A percentile compares a stretch with the other conserved stretches of the same genome.
Conservation (phyloP, 805 yeast species). For the Millerago galiae region DNA sequence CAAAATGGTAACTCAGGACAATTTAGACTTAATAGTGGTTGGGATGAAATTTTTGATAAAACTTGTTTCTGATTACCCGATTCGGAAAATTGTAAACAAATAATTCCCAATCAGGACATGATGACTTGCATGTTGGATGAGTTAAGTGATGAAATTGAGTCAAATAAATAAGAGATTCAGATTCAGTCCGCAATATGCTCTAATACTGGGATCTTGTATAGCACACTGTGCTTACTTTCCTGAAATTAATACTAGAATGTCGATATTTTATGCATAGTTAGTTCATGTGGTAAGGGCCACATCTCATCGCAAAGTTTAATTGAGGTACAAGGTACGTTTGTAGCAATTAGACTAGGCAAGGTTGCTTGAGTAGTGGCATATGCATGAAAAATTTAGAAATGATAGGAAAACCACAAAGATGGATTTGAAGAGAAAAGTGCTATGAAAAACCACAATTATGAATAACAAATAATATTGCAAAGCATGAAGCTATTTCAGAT, state of each 20-base stretch:
- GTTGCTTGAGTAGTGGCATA: background rate
- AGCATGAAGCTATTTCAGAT: background rate
- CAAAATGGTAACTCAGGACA: background rate
- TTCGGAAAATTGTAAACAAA: slow-evolving; percentile 10
- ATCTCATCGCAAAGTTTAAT: no score
- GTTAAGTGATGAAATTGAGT: no score
- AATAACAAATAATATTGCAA: background rate
- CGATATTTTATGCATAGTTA: no score
- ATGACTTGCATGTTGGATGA: slow-evolving; percentile 4
- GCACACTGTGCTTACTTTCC: no score
- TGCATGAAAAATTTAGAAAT: no score
- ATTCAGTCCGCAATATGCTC: background rate
- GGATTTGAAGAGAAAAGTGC: background rate
- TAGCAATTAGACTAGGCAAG: background rate
- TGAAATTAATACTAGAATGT: no score
- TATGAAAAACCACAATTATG: background rate
- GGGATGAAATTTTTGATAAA: background rate
- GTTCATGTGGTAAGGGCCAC: no score
- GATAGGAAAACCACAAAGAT: background rate
- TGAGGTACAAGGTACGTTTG: background rate
- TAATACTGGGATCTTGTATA: no score
- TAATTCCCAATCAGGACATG: slow-evolving; percentile 1
- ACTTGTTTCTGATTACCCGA: slow-evolving; percentile 1
- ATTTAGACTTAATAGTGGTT: background rate
- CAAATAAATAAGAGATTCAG: background rate